Evolutionary conservation across 176 grass and related monocot species (phyloP).

Genomic region (Aegilops speltoides): DNA sequence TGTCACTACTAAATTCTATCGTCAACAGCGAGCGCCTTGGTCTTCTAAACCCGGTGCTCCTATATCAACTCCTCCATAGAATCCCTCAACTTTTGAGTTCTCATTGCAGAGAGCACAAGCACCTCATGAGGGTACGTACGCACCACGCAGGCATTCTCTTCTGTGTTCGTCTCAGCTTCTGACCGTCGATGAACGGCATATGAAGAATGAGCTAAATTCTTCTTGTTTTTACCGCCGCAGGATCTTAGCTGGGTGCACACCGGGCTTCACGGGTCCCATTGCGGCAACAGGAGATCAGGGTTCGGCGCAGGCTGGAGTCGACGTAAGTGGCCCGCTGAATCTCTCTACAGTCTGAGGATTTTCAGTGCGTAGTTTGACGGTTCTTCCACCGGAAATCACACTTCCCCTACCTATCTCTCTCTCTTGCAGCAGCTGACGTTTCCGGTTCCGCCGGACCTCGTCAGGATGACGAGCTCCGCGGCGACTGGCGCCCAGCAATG

Average conservation of each 20-base stretch:
- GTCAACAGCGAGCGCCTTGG: not conserved
- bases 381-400: not conserved
- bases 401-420: not conserved
- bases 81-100: not conserved
- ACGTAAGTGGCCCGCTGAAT: no score
- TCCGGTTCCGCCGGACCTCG: not conserved
- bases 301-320: no score
- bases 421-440: no score
- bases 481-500: not conserved
- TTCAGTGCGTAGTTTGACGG: not conserved
- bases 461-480: not conserved
- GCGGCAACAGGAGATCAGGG: no score
- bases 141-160: not conserved
- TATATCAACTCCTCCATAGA: not conserved
- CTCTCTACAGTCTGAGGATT: not conserved
- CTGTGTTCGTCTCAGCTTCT: no score
- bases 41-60: no score
- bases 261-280: not conserved
- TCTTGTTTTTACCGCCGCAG: not conserved
- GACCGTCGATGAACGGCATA: no score
- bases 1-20: conserved; percentile 2
- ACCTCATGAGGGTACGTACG: not conserved
- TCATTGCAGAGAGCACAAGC: not conserved
- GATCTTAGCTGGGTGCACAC: not conserved
- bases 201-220: not conserved